Base-by-base conservation (phyloP, 2,329 filamentous ascomycete species). In the Aspergillus tamarii region DNA sequence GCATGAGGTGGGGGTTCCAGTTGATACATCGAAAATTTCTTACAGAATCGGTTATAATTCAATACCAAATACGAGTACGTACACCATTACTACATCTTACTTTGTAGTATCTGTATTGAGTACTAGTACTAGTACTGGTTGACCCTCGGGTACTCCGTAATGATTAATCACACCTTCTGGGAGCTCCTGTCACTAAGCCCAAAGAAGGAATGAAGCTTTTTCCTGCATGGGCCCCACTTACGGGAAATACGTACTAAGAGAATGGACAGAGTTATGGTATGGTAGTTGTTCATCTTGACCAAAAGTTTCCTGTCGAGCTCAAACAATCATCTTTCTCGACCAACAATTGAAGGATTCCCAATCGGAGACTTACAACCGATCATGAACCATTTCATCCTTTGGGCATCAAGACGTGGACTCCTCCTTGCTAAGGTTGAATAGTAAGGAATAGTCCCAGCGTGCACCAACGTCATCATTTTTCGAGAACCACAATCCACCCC, bases 201-300 rank as follows among this genome's bases (percentile, higher is more conserved):
- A 36, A 54, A 21, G 28, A 23, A 54, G 52, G 10, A 54, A 54
- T 10, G 52, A 55, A 55, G 52, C 52, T 55, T 55, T 55, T 55
- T 55, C 52, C 10, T 39, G 32, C 21, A 55, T 55, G 32, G 5
- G 34, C 14, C 32, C 32, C 52, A 39, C 52, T 12, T 26, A 26
- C 4, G 26, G 26, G 26, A 26, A 26, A 26, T 26, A 26, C 26
- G 26, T 26, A 21, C 3, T 14, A 19, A 41, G 3, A 9, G 39
- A 36, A n/a, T 41, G 39, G 16, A 41, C 39, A 9, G 39, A 41
- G 34, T 36, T 36, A 14, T 16, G 34, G 6, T 36, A 14, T 16
- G 34, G 6, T 14, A 7, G 14, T 36, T 36, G 34, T 36, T 16
- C 34, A 36, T 36, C 34, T 36, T 16, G 34, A 36, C 34, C 12